Percentiles rank a stretch among this genome's conserved stretches.
phyloP scores from a whole-genome alignment of 2,329 filamentous ascomycete genomes.

The Aspergillus transmontanensis region DNA sequence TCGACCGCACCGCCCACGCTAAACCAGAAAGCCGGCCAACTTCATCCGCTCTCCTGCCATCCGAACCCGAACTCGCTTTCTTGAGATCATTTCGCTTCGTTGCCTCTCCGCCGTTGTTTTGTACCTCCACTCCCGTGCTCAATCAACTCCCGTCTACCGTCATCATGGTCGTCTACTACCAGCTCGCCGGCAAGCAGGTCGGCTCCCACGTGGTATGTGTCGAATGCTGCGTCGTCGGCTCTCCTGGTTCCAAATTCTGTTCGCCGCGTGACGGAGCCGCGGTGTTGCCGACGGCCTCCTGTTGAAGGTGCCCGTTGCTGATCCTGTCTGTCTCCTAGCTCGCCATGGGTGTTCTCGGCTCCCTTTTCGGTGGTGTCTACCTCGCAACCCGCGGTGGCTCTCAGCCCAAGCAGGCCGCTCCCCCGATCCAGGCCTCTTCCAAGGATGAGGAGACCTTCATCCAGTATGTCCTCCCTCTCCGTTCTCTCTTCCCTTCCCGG shows the following conservation, averaged over 20 bases:
- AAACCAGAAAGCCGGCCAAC: conserved; percentile 16
- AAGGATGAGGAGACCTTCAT: conserved; percentile 71
- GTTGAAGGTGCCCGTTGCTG: neutral
- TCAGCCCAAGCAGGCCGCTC: conserved; percentile 50
- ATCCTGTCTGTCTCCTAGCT: conserved; percentile 49
- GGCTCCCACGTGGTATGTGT: conserved; percentile 55
- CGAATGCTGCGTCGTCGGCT: neutral
- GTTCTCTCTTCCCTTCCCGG: neutral
- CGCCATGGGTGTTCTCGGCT: conserved; percentile 59
- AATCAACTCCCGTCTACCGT: conserved; percentile 23
- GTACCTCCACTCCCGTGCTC: conserved; percentile 3
- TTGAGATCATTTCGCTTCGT: conserved; percentile 32
- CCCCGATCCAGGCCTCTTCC: conserved; percentile 65
- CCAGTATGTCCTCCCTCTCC: conserved; percentile 53
- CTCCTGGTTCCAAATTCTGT: conserved; percentile 18
- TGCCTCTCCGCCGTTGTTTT: conserved; percentile 18
- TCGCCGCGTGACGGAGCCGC: neutral
- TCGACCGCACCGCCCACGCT: neutral
- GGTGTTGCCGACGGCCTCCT: conserved; percentile 20
- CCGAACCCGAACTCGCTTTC: conserved; percentile 14
- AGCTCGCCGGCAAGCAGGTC: conserved; percentile 54
- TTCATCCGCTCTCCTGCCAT: conserved; percentile 13
- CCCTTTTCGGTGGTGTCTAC: conserved; percentile 51
- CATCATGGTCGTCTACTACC: conserved; percentile 57
- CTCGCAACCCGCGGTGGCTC: conserved; percentile 49